Base-by-base conservation (phyloP, 495 filamentous ascomycete genomes). In the Penicillium bialowiezense region DNA sequence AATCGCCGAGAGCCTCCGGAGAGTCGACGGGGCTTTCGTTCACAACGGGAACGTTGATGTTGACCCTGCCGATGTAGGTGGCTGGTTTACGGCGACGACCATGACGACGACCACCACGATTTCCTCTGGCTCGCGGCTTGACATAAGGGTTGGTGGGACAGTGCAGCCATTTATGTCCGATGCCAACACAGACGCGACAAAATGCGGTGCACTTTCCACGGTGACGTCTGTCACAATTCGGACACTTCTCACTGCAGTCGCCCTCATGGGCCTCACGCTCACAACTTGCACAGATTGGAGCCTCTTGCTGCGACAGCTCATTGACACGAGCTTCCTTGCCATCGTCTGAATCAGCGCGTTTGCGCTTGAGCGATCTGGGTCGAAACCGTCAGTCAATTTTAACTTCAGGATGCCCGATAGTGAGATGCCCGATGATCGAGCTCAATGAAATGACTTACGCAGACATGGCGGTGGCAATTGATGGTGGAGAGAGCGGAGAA, bases 311-410 rank as follows among this genome's bases (percentile, higher is more conserved):
- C 15, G 9, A 19, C 1, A 19, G 5, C 2, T 15, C 7, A 3
- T 32, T 13, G 12, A 13, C 3, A 7, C 12, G 7, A 3, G 5
- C 29, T 10, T 32, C 29, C 5, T 32, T 3, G 5, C 29, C 29
- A 12, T 5, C 5, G 29, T 32, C 29, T 8, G 5, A 3, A 3
- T 7, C 29, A 32, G 29, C 3, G 3, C 29, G 29, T 3, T 12
- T 5, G 3, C 39, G 39, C 12, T 41, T 24, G 20, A 47, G 7
- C 19, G 19, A 32, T 12, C 33, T 19, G 35, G 8, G 6, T 23
- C 41, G 20, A 19, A 14, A 76, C n/a, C n/a, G 8, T 56, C 74
- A 10, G 84, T n/a, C n/a, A n/a, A n/a, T n/a, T n/a, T n/a, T n/a
- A n/a, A n/a, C n/a, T n/a, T 26, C 23, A 26, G 3, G 23, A 8